Evolutionary conservation across 176 grass and related monocot species (phyloP).

Genomic region (Oryza nivara): DNA sequence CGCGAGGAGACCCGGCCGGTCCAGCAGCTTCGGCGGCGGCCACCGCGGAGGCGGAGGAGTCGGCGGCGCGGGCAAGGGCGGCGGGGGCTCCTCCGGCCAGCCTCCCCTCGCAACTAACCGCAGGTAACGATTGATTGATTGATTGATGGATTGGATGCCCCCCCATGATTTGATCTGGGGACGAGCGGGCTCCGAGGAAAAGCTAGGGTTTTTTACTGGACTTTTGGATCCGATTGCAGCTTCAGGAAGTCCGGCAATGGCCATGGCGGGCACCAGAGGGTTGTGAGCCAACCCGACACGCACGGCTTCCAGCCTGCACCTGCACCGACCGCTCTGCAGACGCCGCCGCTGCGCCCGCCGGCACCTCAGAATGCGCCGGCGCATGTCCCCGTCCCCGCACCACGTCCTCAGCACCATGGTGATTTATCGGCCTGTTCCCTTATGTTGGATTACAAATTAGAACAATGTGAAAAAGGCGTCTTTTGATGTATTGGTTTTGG

Average conservation of each 20-base stretch:
- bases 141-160: not conserved
- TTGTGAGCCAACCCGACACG: constrained; percentile 51
- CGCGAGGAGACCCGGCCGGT: constrained; percentile 80
- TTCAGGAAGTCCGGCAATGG: constrained; percentile 73
- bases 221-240: constrained; percentile 64
- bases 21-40: constrained; percentile 66
- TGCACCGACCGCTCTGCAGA: constrained; percentile 42
- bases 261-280: constrained; percentile 63
- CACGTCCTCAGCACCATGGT: constrained; percentile 51
- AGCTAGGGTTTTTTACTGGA: constrained; percentile 48
- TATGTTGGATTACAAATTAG: not conserved
- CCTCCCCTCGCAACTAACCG: constrained; percentile 58
- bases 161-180: constrained; percentile 31
- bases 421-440: not conserved
- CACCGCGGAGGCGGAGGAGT: constrained; percentile 68
- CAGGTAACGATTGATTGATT: constrained; percentile 50
- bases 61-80: constrained; percentile 54
- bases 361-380: constrained; percentile 52
- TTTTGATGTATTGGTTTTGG: not conserved
- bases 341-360: constrained; percentile 43
- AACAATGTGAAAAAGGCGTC: not conserved
- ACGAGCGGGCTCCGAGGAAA: not conserved
- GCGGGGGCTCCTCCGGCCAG: constrained; percentile 44
- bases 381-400: constrained; percentile 13
- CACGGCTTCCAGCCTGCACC: constrained; percentile 63